Conservation (phyloP, 371 early-diverging fungal species). For the Mortierella sp. region DNA sequence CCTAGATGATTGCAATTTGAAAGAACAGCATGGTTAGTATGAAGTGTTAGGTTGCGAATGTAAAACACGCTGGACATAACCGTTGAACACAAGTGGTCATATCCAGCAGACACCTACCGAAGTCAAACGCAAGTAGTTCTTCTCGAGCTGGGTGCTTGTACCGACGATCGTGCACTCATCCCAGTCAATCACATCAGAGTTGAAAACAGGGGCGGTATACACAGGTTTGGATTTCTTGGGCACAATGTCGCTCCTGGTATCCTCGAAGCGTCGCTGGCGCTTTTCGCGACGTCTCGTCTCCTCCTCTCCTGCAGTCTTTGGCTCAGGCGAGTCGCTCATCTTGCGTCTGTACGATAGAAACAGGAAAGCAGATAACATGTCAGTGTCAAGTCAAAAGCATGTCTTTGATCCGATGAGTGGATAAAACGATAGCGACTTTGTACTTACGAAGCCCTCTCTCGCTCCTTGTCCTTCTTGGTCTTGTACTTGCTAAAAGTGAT, state of each 20-base stretch:
- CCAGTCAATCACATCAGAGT: conserved; percentile 79
- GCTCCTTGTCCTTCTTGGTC: conserved; percentile 5
- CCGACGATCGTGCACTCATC: conserved; percentile 91
- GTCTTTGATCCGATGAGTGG: neutral
- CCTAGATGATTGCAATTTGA: conserved; percentile 60
- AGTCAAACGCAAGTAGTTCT: conserved; percentile 91
- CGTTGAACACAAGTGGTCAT: no score
- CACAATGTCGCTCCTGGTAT: neutral
- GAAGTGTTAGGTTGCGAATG: neutral
- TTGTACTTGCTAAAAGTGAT: conserved; percentile 14
- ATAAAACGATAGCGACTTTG: neutral
- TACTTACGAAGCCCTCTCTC: conserved; percentile 13
- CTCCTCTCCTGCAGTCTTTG: conserved; percentile 58
- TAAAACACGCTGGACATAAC: neutral
- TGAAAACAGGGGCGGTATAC: conserved; percentile 34
- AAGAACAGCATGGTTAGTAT: neutral
- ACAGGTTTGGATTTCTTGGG: conserved; percentile 23
- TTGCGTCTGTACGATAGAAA: conserved; percentile 1
- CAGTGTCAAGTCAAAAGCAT: neutral
- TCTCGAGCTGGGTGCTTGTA: conserved; percentile 86
- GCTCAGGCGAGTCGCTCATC: conserved; percentile 44
- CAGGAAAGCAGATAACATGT: neutral
- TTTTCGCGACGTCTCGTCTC: conserved; percentile 45
- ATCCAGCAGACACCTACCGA: conserved; percentile 63
- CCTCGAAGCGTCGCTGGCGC: conserved; percentile 39